Evolutionary conservation across 257 asterid species (phyloP).

Genomic region (Salvia rosmarinus): DNA sequence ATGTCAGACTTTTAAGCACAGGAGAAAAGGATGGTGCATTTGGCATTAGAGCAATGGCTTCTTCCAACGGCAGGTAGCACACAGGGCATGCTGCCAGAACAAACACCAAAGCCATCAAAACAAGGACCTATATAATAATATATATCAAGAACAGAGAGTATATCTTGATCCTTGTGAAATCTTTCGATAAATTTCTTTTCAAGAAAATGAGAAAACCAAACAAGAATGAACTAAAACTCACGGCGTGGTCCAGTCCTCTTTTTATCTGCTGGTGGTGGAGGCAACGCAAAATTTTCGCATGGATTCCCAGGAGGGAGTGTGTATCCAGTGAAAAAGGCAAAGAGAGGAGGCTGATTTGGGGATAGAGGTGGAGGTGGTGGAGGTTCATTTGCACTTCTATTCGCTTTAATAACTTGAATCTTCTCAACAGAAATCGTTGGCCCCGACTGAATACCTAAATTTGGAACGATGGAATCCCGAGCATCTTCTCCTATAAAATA

Average conservation of each 20-base stretch:
- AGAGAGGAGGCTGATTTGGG: conserved; percentile 37
- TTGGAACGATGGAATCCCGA: conserved; percentile 42
- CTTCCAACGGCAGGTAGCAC: conserved; percentile 87
- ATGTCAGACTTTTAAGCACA: conserved; percentile 58
- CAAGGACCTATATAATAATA: background rate
- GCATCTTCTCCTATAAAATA: conserved; percentile 71
- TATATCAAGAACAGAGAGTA: background rate
- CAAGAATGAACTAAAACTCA: conserved; percentile 48
- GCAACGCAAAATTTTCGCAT: conserved; percentile 74
- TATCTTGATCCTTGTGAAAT: background rate
- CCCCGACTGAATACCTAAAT: conserved; percentile 48
- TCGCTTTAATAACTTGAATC: conserved; percentile 30
- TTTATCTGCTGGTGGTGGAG: conserved; percentile 92
- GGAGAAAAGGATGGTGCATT: conserved; percentile 78
- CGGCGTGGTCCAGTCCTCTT: conserved; percentile 93
- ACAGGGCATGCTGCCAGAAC: conserved; percentile 84
- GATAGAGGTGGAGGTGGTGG: background rate
- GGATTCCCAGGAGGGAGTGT: conserved; percentile 92
- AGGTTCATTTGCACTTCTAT: conserved; percentile 33
- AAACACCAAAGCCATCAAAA: conserved; percentile 34
- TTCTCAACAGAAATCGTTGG: conserved; percentile 44
- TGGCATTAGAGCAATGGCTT: conserved; percentile 72
- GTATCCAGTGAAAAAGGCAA: conserved; percentile 68
- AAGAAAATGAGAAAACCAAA: conserved; percentile 20
- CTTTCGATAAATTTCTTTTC: background rate